Evolutionary conservation across 805 yeast genomes (phyloP).

Genomic region (Scheffersomyces coipomensis): DNA sequence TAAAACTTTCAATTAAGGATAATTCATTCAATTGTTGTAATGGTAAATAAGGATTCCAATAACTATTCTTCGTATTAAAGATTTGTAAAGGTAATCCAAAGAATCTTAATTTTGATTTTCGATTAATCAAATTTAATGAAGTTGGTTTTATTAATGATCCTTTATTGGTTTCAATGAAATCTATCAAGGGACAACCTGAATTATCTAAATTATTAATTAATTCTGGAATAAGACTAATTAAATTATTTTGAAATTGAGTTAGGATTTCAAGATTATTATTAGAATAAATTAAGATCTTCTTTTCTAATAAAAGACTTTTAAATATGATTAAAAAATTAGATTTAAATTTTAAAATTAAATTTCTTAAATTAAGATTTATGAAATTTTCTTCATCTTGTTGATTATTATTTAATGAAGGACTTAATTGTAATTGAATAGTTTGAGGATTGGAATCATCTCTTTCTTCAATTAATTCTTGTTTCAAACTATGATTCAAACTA

Average conservation of each 20-base stretch:
- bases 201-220: slow-evolving; percentile 69
- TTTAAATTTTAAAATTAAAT: slow-evolving; percentile 58
- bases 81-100: slow-evolving; percentile 86
- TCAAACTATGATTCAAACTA: slow-evolving; percentile 47
- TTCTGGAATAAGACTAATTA: slow-evolving; percentile 82
- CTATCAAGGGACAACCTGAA: slow-evolving; percentile 74
- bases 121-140: slow-evolving; percentile 72
- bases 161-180: slow-evolving; percentile 46
- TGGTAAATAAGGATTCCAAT: slow-evolving; percentile 93
- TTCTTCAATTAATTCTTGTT: slow-evolving; percentile 16
- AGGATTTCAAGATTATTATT: slow-evolving; percentile 71
- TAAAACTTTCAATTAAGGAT: slow-evolving; percentile 53
- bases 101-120: slow-evolving; percentile 72
- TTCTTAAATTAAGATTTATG: slow-evolving; percentile 71
- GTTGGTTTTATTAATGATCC: slow-evolving; percentile 55
- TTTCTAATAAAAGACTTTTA: slow-evolving; percentile 77
- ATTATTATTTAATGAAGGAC: neutral
- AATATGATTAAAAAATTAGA: slow-evolving; percentile 61
- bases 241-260: slow-evolving; percentile 79
- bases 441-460: slow-evolving; percentile 9
- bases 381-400: slow-evolving; percentile 36
- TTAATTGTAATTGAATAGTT: neutral
- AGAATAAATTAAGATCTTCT: slow-evolving; percentile 71
- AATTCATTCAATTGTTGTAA: slow-evolving; percentile 85
- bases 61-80: slow-evolving; percentile 76